Evolutionary conservation across 1,284 basidiomycete genomes (phyloP).

Genomic region (Takashimella tepidaria): DNA sequence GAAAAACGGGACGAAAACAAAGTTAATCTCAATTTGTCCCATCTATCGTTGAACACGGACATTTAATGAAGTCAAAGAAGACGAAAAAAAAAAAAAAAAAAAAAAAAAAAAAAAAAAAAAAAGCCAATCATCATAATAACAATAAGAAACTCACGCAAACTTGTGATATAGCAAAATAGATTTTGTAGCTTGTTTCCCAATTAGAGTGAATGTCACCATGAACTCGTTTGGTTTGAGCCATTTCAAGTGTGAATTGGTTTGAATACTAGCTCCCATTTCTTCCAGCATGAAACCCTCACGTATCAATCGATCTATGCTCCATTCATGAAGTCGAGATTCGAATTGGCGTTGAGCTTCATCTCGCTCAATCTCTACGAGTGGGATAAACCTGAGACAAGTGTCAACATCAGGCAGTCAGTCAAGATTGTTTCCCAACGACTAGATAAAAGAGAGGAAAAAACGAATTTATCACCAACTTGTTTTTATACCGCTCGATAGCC

Average conservation of each 20-base stretch:
- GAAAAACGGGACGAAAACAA: background rate
- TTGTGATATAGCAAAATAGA: slow-evolving; percentile 18
- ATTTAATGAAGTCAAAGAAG: no score
- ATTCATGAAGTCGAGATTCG: slow-evolving; percentile 59
- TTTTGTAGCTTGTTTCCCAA: slow-evolving; percentile 55
- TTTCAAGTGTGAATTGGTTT: slow-evolving; percentile 1
- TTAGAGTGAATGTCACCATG: slow-evolving; percentile 53
- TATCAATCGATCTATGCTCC: slow-evolving; percentile 58
- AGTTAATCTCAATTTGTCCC: no score
- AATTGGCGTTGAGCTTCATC: slow-evolving; percentile 56
- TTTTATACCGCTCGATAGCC: no score
- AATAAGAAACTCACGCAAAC: slow-evolving; percentile 22
- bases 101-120: background rate
- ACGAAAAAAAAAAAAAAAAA: no score
- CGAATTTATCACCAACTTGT: no score
- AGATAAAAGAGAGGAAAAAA: no score
- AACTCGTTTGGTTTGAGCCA: slow-evolving; percentile 13
- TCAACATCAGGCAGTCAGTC: no score
- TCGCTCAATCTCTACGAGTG: slow-evolving; percentile 61
- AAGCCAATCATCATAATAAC: background rate
- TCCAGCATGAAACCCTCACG: slow-evolving; percentile 66
- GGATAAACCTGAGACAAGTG: slow-evolving; percentile 63
- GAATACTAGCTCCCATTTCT: slow-evolving; percentile 51
- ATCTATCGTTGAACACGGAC: no score
- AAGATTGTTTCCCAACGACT: no score